phyloP scores from a whole-genome alignment of 768 basidiomycete species.

The Russula lepida region DNA sequence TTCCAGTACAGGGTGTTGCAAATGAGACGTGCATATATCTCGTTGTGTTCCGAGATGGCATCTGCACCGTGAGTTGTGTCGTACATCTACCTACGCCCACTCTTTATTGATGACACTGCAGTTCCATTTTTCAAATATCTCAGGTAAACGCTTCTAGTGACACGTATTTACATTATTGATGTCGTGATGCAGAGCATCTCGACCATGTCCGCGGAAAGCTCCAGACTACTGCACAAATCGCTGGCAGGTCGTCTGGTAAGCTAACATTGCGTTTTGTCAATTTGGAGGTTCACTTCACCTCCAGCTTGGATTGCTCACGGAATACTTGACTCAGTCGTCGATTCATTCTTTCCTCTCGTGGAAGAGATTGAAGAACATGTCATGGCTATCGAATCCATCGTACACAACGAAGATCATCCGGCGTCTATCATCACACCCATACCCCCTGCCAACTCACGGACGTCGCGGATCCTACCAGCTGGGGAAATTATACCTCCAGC shows the following conservation, averaged over 20 bases:
- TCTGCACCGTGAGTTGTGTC: slow-evolving; percentile 51
- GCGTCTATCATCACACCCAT: slow-evolving; percentile 1
- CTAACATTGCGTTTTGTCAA: neutral
- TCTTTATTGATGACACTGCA: slow-evolving; percentile 25
- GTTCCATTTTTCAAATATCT: slow-evolving; percentile 90
- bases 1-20: slow-evolving; percentile 37
- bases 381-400: slow-evolving; percentile 47
- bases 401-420: slow-evolving; percentile 34
- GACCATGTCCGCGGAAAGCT: slow-evolving; percentile 68
- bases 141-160: slow-evolving; percentile 32
- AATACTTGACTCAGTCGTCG: slow-evolving; percentile 87
- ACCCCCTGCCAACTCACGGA: neutral
- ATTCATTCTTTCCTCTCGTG: slow-evolving; percentile 84
- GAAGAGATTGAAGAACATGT: slow-evolving; percentile 58
- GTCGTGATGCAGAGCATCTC: slow-evolving; percentile 51
- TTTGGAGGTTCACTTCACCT: neutral
- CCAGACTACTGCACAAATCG: slow-evolving; percentile 48
- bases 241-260: slow-evolving; percentile 67
- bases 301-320: slow-evolving; percentile 93
- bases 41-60: slow-evolving; percentile 81
- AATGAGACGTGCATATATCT: slow-evolving; percentile 84
- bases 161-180: slow-evolving; percentile 10
- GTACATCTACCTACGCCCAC: neutral
- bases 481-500: neutral
- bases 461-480: neutral